A percentile compares a stretch with the other conserved stretches of the same genome.
phyloP scores from a whole-genome alignment of 202 grass and related monocot genomes.

The Eragrostis tef region DNA sequence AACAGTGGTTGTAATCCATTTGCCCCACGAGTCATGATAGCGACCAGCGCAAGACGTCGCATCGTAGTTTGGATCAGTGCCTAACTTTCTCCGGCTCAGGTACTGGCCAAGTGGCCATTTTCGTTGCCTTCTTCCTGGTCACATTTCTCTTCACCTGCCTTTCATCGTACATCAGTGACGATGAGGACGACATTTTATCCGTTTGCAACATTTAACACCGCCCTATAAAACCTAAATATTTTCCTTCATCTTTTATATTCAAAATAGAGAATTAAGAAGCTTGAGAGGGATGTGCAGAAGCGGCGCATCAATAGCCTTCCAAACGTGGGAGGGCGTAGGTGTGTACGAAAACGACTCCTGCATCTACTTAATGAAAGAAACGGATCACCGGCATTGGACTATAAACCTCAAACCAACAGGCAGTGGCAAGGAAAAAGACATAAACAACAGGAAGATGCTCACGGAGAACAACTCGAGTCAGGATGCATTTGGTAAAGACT shows the following conservation, averaged over 20 bases:
- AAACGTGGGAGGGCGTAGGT: not conserved
- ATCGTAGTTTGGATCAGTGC: not conserved
- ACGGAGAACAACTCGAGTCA: not conserved
- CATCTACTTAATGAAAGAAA: conserved; percentile 2
- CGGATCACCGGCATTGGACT: not conserved
- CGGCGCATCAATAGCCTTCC: conserved; percentile 53
- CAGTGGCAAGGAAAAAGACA: not conserved
- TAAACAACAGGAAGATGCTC: not conserved
- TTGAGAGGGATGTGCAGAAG: conserved; percentile 33
- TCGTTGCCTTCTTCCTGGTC: not conserved
- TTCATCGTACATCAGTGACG: conserved; percentile 31
- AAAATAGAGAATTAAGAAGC: not conserved
- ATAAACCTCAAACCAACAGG: not conserved
- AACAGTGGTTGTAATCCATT: not conserved
- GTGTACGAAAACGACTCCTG: not conserved
- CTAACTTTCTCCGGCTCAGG: not conserved
- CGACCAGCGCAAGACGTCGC: conserved; percentile 4
- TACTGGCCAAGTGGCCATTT: not conserved
- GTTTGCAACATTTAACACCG: conserved; percentile 30
- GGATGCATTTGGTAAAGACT: not conserved
- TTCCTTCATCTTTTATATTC: not conserved
- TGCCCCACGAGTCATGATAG: not conserved
- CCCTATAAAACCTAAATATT: not conserved
- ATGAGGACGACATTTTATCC: conserved; percentile 33
- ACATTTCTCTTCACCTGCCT: not conserved